Conservation (phyloP, 108 stramenopile species). For the Cyclotella atomus region DNA sequence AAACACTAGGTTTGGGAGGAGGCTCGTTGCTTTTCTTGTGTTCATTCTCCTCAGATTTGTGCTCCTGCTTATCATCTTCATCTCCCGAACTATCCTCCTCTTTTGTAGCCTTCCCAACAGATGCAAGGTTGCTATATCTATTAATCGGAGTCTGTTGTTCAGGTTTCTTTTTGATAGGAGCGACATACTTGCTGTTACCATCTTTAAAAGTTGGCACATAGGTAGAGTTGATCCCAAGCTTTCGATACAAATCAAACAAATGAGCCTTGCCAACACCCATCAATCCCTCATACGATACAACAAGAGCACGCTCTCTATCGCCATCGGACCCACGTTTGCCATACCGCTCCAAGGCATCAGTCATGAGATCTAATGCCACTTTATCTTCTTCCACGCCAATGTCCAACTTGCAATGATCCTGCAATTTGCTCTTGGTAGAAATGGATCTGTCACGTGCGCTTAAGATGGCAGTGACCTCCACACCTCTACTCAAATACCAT, state of each 20-base stretch:
- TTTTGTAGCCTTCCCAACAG: background rate
- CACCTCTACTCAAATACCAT: slow-evolving; percentile 31
- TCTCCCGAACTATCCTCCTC: background rate
- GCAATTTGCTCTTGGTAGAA: slow-evolving; percentile 17
- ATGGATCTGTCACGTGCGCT: slow-evolving; percentile 32
- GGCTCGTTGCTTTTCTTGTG: background rate
- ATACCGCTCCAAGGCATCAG: slow-evolving; percentile 22
- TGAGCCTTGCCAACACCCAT: slow-evolving; percentile 34
- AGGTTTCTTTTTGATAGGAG: slow-evolving; percentile 7
- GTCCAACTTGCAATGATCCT: slow-evolving; percentile 15
- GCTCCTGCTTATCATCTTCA: background rate
- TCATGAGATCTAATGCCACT: slow-evolving; percentile 28
- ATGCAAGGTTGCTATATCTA: no score
- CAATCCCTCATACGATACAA: slow-evolving; percentile 49
- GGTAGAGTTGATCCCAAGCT: slow-evolving; percentile 41
- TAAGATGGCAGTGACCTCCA: slow-evolving; percentile 29
- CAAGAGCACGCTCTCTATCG: slow-evolving; percentile 24
- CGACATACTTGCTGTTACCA: slow-evolving; percentile 31
- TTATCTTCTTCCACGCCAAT: slow-evolving; percentile 18
- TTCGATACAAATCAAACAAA: slow-evolving; percentile 37
- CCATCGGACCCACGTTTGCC: slow-evolving; percentile 19
- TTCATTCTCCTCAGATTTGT: background rate
- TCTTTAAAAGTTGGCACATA: slow-evolving; percentile 37
- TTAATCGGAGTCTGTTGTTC: background rate
- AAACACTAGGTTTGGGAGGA: slow-evolving; percentile 1